Base-by-base conservation (phyloP, 75 land plant genomes). In the Gnetum montanum region DNA sequence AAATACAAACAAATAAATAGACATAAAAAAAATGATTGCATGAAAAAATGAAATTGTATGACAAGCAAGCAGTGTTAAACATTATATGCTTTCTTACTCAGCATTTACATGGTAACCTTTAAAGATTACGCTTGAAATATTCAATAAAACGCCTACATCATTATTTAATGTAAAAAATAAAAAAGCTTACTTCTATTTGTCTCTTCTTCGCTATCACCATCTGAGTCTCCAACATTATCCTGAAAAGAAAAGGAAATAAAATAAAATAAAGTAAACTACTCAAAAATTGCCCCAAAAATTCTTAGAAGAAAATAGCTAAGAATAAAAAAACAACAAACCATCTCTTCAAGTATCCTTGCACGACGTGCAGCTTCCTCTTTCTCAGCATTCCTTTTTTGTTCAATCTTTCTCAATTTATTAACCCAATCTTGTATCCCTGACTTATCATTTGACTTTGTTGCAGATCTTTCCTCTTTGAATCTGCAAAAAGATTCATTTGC, bases 391-490 rank as follows among this genome's bases (percentile, higher is more conserved):
- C 40, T 82, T 22, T 77, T 67, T 62, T 86, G 78, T 59, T 90
- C 96, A 33, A 95, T 49, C 54, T 76, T 76, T 43, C 99, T 62
- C 49, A 72, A 73, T 71, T 70, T 83, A 47, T 58, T 80, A 26
- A 95, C 97, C 96, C 96, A 95, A 16, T 87, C 31, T 20, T 65
- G 49, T 40, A 94, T 48, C 34, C 90, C 96, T 31, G 90, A 77
- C n/a, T 24, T 74, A 48, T 40, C 76, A 26, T 76, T 80, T n/a
- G 68, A 34, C 30, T 74, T 81, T 22, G 43, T 72, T 60, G 64
- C 70, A 41, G 56, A 13, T 60, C 78, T 75, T 66, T 72, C 76
- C 67, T 86, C 82, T 48, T 62, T 76, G 66, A 74, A 68, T 49
- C 83, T 81, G 60, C 15, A 53, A 36, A 10, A 48, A 45, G 8